Evolutionary conservation across 2,329 filamentous ascomycete genomes (phyloP), one percentile per base, ranked within the genome.

Genomic region (Rhynchosporium agropyri): DNA sequence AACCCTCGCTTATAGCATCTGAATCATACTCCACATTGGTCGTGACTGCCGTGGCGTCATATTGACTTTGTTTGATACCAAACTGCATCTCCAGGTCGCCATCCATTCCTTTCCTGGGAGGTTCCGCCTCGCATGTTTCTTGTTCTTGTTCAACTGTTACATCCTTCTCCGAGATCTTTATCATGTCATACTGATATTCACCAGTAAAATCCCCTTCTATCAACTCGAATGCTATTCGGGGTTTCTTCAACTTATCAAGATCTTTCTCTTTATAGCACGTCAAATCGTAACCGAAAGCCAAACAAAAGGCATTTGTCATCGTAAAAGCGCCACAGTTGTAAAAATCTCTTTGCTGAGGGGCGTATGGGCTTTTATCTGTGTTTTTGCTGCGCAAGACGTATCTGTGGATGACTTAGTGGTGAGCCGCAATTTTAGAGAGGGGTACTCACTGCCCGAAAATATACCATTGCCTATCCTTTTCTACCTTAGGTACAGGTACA

Each of bases 241-340:
- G 26, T 42, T 40, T 55, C 51, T 55, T 55, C 29, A 9, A 36
- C 13, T 15, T 15, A 26, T 36, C 10, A 28, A 55, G 51, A 33
- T 55, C 13, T 15, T 40, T 9, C 26, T 55, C 31, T 12, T 15
- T 26, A 8, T 36, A 55, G 26, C 51, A 55, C 33, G 26, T 33
- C 13, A 55, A 40, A n/a, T 55, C 26, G 36, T 55, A 55, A 6
- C 51, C 51, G 13, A 40, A 28, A 4, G 51, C 51, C 20, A 55
- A 28, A 38, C 51, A 55, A 26, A 55, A 55, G 4, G 51, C 51
- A 5, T 36, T 55, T 3, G 33, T 42, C 29, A 28, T 28, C 38
- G n/a, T 26, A 33, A 6, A 55, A 1, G 26, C 38, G 20, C 51
- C 51, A 12, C 51, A 55, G n/a, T 42, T 55, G 15, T 36, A 38